Base-by-base conservation (phyloP, 2,329 filamentous ascomycete genomes). In the Microsporum audouinii region DNA sequence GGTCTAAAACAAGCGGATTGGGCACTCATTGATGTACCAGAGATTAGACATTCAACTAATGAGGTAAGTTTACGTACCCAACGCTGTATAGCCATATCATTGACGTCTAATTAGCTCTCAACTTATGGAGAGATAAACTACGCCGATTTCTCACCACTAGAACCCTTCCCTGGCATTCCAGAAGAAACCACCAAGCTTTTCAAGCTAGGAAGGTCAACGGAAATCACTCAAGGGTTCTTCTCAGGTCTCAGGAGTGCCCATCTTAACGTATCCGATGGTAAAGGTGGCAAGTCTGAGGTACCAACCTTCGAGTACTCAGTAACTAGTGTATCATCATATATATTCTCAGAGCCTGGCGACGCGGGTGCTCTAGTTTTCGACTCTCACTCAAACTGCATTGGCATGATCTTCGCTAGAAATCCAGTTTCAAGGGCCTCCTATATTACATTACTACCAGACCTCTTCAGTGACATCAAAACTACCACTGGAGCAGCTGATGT, bases 281-380 rank as follows among this genome's bases (percentile, higher is more conserved):
- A n/a, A 4, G 41, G 29, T 27, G 57, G 38, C 2, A 17, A 5
- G 10, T 39, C 33, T 3, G 3, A 29, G 3, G 38, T 29, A 6
- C 6, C 36, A 10, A 41, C 55, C 0, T 31, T 57, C 14, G 38
- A 57, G 23, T 57, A 57, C 55, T 17, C 55, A 14, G 34, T 39
- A 7, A 29, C 10, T 12, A 34, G 55, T 1, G 33, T 6, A 8
- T 57, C 38, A 14, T 14, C 6, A 2, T 14, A 8, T 5, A 14
- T n/a, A 5, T 57, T 57, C 14, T 62, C 57, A 7, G 27, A 47
- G 10, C 10, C 34, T 8, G 60, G 57, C 10, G 60, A 62, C 6
- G 56, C 41, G 2, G 60, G 55, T 14, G 55, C 60, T 2, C n/a
- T 53, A n/a, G 39, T 61, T 23, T 61, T 61, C n/a, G 60, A 61